These are phyloP conservation scores for Tetragonia tetragonoides DNA, from an alignment of 148 eudicot species.

Conservation along the genomic window DNA sequence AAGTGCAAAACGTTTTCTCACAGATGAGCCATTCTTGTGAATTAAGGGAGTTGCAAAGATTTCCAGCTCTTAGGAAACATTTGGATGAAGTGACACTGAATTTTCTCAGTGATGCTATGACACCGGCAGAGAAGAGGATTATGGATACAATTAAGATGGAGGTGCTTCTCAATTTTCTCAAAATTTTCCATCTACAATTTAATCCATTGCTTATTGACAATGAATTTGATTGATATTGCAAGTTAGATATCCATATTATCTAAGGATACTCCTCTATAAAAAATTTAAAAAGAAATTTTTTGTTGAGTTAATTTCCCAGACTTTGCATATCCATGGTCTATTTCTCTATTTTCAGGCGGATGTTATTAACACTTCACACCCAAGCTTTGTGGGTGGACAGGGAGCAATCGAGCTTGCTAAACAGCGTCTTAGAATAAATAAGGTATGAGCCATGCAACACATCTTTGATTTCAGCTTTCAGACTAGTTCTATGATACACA, in stretches of 20 bases:
- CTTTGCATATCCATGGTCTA: background rate
- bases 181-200: no score
- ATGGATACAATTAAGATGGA: slow-evolving; percentile 19
- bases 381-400: slow-evolving; percentile 26
- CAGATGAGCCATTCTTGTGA: slow-evolving; percentile 18
- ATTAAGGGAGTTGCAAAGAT: slow-evolving; percentile 14
- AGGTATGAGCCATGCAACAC: background rate
- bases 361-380: slow-evolving; percentile 26
- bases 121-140: slow-evolving; percentile 20
- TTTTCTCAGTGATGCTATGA: slow-evolving; percentile 13
- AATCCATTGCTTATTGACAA: no score
- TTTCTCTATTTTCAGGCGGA: slow-evolving; percentile 19
- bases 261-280: no score
- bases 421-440: slow-evolving; percentile 6
- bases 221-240: no score
- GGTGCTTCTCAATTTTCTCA: background rate
- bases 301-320: no score
- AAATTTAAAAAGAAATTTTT: no score
- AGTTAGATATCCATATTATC: no score
- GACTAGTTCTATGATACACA: no score
- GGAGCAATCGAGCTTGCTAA: slow-evolving; percentile 23
- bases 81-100: background rate
- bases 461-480: no score
- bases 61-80: slow-evolving; percentile 7
- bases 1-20: background rate